Conservation (phyloP, 2,329 filamentous ascomycete species). For the Paracoccidioides lutzii region DNA sequence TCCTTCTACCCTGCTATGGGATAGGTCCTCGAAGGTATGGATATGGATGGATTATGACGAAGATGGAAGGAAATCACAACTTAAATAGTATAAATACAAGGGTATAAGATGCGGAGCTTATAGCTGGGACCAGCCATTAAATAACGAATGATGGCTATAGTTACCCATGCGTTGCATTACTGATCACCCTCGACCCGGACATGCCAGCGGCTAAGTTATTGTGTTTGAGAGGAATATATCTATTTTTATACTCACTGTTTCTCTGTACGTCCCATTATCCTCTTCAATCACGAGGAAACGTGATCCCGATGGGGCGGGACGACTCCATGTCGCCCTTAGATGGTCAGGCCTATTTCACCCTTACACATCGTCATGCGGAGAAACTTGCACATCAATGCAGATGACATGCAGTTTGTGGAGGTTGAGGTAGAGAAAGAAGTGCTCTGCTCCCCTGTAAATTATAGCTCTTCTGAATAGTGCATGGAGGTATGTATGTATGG, state of each 20-base stretch:
- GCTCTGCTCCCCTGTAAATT: neutral
- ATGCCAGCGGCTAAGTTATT: neutral
- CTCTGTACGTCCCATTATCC: neutral
- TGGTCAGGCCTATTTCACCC: too few relatives aligned
- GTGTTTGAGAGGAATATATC: neutral
- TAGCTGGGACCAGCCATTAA: neutral
- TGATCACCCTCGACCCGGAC: neutral
- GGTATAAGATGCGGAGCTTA: neutral
- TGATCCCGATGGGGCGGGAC: neutral
- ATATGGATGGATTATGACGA: neutral
- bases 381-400: neutral
- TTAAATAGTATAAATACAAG: too few relatives aligned
- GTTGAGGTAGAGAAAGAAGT: neutral
- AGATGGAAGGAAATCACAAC: neutral
- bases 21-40: neutral
- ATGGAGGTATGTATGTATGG: neutral
- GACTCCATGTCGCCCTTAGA: neutral
- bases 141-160: neutral
- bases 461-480: neutral
- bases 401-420: neutral
- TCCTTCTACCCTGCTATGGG: neutral
- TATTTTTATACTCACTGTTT: neutral
- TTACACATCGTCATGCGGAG: neutral
- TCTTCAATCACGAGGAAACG: neutral
- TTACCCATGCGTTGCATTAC: too few relatives aligned